Evolutionary conservation across 2,329 filamentous ascomycete species (phyloP).

Genomic region (Aspergillus floridensis): DNA sequence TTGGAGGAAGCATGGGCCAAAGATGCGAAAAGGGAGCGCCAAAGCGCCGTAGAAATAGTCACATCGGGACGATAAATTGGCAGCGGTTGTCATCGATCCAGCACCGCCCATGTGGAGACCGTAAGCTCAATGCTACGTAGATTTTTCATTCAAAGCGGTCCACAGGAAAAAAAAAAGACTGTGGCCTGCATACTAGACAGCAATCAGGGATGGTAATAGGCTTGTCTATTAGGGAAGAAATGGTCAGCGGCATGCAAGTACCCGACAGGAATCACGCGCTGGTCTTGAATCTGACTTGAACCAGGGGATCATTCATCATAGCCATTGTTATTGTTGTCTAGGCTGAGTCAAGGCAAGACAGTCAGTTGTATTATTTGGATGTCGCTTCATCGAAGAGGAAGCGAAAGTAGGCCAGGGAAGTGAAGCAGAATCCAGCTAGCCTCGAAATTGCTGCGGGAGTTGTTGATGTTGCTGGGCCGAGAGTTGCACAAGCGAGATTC

Average conservation of each 20-base stretch:
- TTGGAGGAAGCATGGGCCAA: background rate
- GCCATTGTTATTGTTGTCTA: constrained; percentile 9
- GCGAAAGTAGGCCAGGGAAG: background rate
- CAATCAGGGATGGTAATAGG: background rate
- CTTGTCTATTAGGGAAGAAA: constrained; percentile 6
- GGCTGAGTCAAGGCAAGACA: background rate
- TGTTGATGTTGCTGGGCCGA: background rate
- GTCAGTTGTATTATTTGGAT: background rate
- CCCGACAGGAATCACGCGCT: constrained; percentile 31
- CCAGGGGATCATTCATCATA: constrained; percentile 11
- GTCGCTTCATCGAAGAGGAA: background rate
- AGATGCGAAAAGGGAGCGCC: background rate
- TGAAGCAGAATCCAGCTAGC: background rate
- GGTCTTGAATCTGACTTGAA: constrained; percentile 20
- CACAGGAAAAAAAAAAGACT: background rate
- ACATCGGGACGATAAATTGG: background rate
- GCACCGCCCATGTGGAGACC: background rate
- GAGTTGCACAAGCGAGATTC: background rate
- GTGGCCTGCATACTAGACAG: constrained; percentile 12
- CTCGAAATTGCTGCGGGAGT: background rate
- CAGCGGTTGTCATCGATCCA: background rate
- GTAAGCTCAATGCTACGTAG: background rate
- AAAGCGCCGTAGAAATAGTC: background rate
- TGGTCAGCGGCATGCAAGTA: constrained; percentile 26
- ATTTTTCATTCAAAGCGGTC: background rate